phyloP scores from a whole-genome alignment of 148 eudicot species.

The Rheum nobile region DNA sequence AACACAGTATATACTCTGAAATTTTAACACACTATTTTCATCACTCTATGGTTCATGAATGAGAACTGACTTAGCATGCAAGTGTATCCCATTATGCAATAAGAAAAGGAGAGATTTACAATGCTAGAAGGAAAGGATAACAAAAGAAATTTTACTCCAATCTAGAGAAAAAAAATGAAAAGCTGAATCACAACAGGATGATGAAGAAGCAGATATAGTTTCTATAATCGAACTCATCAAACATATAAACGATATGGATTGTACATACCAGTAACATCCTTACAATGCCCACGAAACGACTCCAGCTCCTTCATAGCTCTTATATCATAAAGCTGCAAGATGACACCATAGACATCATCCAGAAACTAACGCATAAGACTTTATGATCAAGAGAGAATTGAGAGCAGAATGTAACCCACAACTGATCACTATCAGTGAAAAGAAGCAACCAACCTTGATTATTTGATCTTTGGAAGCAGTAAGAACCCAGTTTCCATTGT shows the following conservation, averaged over 20 bases:
- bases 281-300: constrained; percentile 89
- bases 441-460: constrained; percentile 50
- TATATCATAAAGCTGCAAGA: constrained; percentile 86
- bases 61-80: not conserved
- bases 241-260: not conserved
- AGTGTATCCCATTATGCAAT: not conserved
- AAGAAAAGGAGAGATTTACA: no score
- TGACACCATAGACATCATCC: constrained; percentile 5
- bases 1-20: not conserved
- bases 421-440: not conserved
- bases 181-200: no score
- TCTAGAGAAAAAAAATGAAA: no score
- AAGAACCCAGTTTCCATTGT: constrained; percentile 96
- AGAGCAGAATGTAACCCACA: not conserved
- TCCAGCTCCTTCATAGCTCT: constrained; percentile 98
- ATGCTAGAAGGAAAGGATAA: no score
- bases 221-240: not conserved
- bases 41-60: not conserved
- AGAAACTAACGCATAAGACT: not conserved
- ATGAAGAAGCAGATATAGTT: no score
- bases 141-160: no score
- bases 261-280: constrained; percentile 81
- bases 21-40: not conserved
- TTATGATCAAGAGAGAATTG: not conserved
- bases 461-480: constrained; percentile 98